phyloP scores from a whole-genome alignment of 495 filamentous ascomycete genomes.

The Darksidea phi region DNA sequence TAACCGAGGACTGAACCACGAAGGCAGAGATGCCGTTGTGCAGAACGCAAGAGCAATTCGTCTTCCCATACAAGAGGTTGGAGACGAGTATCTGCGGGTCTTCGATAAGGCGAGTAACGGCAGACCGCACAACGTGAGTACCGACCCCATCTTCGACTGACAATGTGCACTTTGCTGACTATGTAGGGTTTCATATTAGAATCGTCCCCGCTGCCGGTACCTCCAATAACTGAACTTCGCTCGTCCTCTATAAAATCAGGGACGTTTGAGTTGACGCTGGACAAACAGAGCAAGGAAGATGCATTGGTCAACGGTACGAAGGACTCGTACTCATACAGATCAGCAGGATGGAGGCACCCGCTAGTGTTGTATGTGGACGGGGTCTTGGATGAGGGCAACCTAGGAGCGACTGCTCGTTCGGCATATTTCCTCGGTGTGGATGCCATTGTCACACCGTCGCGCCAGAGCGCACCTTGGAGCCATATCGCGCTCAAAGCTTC shows the following conservation, averaged over 20 bases:
- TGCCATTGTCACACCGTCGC: conserved; percentile 48
- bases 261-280: conserved; percentile 58
- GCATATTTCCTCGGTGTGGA: conserved; percentile 83
- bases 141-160: no score
- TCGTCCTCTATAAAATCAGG: conserved; percentile 20
- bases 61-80: conserved; percentile 54
- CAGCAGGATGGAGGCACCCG: conserved; percentile 58
- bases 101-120: conserved; percentile 79
- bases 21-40: conserved; percentile 49
- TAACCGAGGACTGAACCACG: conserved; percentile 36
- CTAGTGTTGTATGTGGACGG: conserved; percentile 79
- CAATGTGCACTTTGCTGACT: not conserved
- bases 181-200: conserved; percentile 76
- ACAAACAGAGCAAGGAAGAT: conserved; percentile 72
- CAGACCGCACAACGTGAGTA: conserved; percentile 76
- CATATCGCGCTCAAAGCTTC: conserved; percentile 81
- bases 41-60: conserved; percentile 51
- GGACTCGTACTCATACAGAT: conserved; percentile 40
- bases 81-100: conserved; percentile 57
- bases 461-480: conserved; percentile 65
- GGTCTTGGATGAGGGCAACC: conserved; percentile 85
- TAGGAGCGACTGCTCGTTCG: conserved; percentile 83
- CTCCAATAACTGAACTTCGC: conserved; percentile 63
- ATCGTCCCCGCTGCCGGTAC: conserved; percentile 73
- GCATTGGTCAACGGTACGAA: conserved; percentile 64